Evolutionary conservation across 805 yeast genomes (phyloP).

Genomic region (Saccharomycopsis amapae): DNA sequence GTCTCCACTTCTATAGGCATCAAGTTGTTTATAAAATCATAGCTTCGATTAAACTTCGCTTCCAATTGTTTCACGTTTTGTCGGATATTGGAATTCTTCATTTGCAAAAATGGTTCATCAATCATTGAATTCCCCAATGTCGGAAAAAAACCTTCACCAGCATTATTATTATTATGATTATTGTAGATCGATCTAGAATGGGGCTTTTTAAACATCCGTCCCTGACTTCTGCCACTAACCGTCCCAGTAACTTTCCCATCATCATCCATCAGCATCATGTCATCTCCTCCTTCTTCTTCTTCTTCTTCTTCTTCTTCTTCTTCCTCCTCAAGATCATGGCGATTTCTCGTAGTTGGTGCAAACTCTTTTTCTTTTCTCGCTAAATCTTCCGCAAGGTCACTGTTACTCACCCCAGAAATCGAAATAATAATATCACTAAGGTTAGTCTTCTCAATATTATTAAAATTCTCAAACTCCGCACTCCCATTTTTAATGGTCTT

Average conservation of each 20-base stretch:
- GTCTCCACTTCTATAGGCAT: conserved; percentile 10
- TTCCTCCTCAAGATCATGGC: neutral
- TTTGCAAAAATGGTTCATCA: neutral
- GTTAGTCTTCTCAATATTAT: neutral
- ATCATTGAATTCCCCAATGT: too few species aligned
- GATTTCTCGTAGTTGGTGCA: neutral
- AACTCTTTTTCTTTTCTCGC: neutral
- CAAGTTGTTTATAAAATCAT: conserved; percentile 7
- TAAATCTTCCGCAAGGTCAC: neutral
- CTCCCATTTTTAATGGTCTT: too few species aligned
- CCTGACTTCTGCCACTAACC: too few species aligned
- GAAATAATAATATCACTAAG: conserved; percentile 13
- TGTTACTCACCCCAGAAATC: conserved; percentile 8
- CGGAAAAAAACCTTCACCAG: too few species aligned
- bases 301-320: neutral
- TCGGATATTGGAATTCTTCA: neutral
- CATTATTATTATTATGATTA: too few species aligned
- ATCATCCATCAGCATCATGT: too few species aligned
- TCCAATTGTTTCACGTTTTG: neutral
- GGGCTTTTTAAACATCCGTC: too few species aligned
- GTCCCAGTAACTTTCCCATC: too few species aligned
- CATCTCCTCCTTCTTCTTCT: too few species aligned
- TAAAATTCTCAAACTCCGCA: too few species aligned
- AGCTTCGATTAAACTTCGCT: conserved; percentile 8
- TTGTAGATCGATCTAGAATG: too few species aligned